Conservation (phyloP, 371 early-diverging fungal genomes). For the Syncephalastrum sp. region DNA sequence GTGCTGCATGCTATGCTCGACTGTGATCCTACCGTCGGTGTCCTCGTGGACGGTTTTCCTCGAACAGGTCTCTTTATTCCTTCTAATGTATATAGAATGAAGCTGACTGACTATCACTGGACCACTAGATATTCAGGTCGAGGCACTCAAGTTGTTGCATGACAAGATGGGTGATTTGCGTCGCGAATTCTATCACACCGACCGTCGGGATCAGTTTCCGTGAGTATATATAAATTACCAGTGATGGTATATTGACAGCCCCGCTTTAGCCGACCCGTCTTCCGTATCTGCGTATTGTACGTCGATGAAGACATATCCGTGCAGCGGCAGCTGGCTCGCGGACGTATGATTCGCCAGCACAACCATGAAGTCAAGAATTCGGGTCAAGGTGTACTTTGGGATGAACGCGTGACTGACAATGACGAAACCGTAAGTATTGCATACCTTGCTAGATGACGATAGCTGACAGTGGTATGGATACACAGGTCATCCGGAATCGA, state of each 20-base stretch:
- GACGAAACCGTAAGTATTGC: slow-evolving; percentile 54
- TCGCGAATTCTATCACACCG: slow-evolving; percentile 55
- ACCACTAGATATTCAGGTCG: slow-evolving; percentile 56
- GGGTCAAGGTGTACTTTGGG: slow-evolving; percentile 61
- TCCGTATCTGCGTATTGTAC: slow-evolving; percentile 66
- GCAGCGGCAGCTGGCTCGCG: slow-evolving; percentile 59
- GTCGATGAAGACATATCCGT: slow-evolving; percentile 69
- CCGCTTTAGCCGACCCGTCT: slow-evolving; percentile 53
- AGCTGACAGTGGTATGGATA: background rate
- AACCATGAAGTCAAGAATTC: slow-evolving; percentile 58
- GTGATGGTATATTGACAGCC: background rate
- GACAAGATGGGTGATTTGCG: slow-evolving; percentile 64
- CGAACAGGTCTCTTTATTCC: slow-evolving; percentile 30
- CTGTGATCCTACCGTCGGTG: slow-evolving; percentile 62
- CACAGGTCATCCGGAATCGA: slow-evolving; percentile 59
- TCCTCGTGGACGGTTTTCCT: slow-evolving; percentile 71
- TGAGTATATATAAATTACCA: slow-evolving; percentile 13
- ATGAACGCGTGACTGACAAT: slow-evolving; percentile 68
- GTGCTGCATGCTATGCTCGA: slow-evolving; percentile 59
- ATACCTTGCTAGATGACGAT: background rate
- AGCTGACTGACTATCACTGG: too few species aligned
- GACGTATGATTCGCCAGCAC: slow-evolving; percentile 59
- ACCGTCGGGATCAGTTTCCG: slow-evolving; percentile 58
- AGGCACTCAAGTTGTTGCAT: slow-evolving; percentile 59
- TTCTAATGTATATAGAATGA: background rate